Conservation (phyloP, 352 stramenopile species). For the Nothophytophthora sp. region DNA sequence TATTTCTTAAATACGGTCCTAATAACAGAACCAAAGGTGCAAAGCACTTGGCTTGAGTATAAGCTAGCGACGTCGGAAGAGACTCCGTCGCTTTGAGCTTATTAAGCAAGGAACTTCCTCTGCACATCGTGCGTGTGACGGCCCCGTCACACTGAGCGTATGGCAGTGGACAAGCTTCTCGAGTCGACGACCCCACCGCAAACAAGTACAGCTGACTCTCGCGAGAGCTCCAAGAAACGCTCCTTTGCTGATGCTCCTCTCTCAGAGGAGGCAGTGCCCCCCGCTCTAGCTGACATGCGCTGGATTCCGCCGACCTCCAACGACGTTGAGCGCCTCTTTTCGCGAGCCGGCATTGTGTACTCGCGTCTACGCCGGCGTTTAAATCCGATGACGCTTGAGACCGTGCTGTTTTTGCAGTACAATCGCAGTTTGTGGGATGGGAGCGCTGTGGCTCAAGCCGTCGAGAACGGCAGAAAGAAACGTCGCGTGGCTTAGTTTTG, state of each 20-base stretch:
- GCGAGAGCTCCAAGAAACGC: neutral
- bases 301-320: conserved; percentile 5
- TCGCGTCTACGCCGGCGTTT: neutral
- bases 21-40: too few relatives aligned
- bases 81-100: too few relatives aligned
- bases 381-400: conserved; percentile 1
- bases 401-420: conserved; percentile 8
- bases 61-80: neutral
- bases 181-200: too few relatives aligned
- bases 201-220: too few relatives aligned
- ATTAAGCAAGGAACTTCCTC: too few relatives aligned
- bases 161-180: too few relatives aligned
- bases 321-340: conserved; percentile 8
- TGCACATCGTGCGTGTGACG: too few relatives aligned
- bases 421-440: neutral
- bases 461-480: too few relatives aligned
- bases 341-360: neutral
- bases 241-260: neutral
- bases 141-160: too few relatives aligned
- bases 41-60: neutral
- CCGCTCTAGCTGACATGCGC: neutral
- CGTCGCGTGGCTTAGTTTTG: too few relatives aligned
- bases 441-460: too few relatives aligned
- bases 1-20: too few relatives aligned
- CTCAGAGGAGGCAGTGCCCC: neutral